Evolutionary conservation across 1,139 yeast species (phyloP), one percentile per base, ranked within the genome.

Genomic region (Hansenula lynferdii): DNA sequence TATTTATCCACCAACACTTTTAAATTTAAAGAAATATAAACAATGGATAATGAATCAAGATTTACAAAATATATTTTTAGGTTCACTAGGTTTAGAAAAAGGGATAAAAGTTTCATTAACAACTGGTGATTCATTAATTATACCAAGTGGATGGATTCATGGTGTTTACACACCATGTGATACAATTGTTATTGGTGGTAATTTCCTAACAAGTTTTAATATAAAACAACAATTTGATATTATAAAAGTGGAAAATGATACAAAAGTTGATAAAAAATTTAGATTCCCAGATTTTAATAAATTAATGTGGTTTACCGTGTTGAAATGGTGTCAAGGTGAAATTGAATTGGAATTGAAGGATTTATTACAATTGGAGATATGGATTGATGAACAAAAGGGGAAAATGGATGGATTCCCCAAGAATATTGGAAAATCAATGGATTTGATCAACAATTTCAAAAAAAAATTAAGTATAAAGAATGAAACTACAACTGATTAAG

Each of bases 71-170:
- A 61, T 66, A n/a, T 87, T 90, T 76, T 75, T 84, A 44, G 85
- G 84, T 0, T 80, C 79, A 34, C 62, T 59, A 28, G 50, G 45
- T 1, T 35, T 60, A 18, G 55, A 54, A 28, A 43, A 64, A 19
- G 90, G 96, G 5, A 67, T 84, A 40, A 76, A 78, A 40, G 80
- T 85, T n/a, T 74, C 76, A 11, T 61, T 89, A 19, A 48, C 55
- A 0, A 69, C 75, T 1, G 95, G 95, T 0, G 96, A 89, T 56
- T 70, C 87, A 20, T 71, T 89, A 59, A 68, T 87, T 14, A 82
- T 89, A 14, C 96, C 97, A 2, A 79, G 95, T 37, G 96, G 96
- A 0, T 89, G 96, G 95, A 87, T 89, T 37, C 97, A 89, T 60
- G 82, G 94, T 0, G 97, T 89, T 0, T 78, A 79, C 53, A 87